Evolutionary conservation across 371 early-diverging fungal species (phyloP).

Genomic region (Apophysomyces elegans): DNA sequence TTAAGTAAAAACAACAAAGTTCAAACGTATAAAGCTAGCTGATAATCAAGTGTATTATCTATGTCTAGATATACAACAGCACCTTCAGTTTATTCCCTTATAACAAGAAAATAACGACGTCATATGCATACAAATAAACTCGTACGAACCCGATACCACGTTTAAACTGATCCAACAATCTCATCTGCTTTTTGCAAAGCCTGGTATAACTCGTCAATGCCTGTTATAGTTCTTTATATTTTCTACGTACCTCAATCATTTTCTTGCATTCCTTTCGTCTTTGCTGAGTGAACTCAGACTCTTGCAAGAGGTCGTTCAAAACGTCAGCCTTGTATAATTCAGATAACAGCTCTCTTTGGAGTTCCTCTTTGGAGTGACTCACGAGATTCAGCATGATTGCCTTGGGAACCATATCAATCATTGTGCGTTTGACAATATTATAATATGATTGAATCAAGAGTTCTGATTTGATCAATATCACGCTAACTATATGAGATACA

Average conservation of each 20-base stretch:
- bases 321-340: slow-evolving; percentile 96
- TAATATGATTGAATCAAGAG: slow-evolving; percentile 95
- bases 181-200: slow-evolving; percentile 95
- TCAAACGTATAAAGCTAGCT: too few relatives aligned
- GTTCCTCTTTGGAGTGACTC: slow-evolving; percentile 83
- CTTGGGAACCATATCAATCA: slow-evolving; percentile 98
- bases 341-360: slow-evolving; percentile 94
- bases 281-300: slow-evolving; percentile 90
- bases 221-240: neutral
- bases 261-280: slow-evolving; percentile 95
- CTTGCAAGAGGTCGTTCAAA: slow-evolving; percentile 90
- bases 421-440: slow-evolving; percentile 97
- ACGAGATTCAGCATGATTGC: slow-evolving; percentile 99
- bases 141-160: neutral
- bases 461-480: slow-evolving; percentile 48
- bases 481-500: neutral
- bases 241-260: slow-evolving; percentile 85
- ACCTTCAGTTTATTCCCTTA: too few relatives aligned
- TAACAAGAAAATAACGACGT: too few relatives aligned
- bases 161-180: slow-evolving; percentile 70
- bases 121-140: too few relatives aligned
- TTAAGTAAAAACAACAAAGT: too few relatives aligned
- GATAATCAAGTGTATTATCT: too few relatives aligned
- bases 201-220: slow-evolving; percentile 4
- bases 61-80: too few relatives aligned